phyloP scores from a whole-genome alignment of 225 moss, liverwort and hornwort genomes.

The Lunularia cruciata region DNA sequence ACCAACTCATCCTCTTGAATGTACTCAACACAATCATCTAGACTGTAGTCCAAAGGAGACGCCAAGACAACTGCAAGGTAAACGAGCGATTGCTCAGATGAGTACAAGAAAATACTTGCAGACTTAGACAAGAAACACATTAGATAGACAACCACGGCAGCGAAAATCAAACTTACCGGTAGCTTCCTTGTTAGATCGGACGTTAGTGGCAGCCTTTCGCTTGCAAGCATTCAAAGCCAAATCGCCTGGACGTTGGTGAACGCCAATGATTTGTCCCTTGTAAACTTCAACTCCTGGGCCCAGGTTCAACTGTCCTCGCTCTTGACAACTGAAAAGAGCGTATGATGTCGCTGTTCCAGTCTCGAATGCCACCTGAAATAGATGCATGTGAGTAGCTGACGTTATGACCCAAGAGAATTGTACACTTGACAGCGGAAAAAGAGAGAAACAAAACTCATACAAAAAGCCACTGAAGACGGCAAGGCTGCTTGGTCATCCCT shows the following conservation, averaged over 20 bases:
- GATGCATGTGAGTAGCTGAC: neutral
- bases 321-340: conserved; percentile 93
- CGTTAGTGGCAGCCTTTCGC: conserved; percentile 89
- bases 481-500: no score
- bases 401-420: no score
- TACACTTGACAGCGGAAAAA: neutral
- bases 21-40: conserved; percentile 92
- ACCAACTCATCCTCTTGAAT: conserved; percentile 95
- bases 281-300: conserved; percentile 70
- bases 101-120: neutral
- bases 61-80: conserved; percentile 73
- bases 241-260: conserved; percentile 93
- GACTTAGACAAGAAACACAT: no score
- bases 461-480: no score
- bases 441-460: neutral
- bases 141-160: neutral
- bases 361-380: conserved; percentile 89
- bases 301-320: conserved; percentile 79
- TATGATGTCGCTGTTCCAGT: conserved; percentile 86
- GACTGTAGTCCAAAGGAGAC: conserved; percentile 66
- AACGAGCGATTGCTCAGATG: neutral
- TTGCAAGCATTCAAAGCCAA: conserved; percentile 85
- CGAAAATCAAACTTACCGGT: conserved; percentile 48
- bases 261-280: conserved; percentile 95
- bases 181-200: conserved; percentile 94